phyloP scores from a whole-genome alignment of 805 yeast genomes.

The Lipomyces lipofer region DNA sequence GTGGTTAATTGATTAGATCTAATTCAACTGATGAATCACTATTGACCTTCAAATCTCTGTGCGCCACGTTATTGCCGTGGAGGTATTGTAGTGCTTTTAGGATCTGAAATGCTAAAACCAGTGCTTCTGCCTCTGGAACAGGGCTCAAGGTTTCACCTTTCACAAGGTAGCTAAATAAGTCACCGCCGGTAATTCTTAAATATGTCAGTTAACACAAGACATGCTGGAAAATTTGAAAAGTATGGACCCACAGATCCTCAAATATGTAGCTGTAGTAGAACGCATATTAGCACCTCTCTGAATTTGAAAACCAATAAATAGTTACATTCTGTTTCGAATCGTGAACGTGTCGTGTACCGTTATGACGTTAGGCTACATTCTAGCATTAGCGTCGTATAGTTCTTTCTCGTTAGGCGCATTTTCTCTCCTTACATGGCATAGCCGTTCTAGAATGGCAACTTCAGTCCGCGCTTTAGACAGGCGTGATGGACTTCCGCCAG shows the following conservation, averaged over 20 bases:
- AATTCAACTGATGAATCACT: neutral
- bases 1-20: neutral
- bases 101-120: constrained; percentile 57
- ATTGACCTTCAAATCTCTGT: constrained; percentile 57
- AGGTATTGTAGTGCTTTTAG: constrained; percentile 57
- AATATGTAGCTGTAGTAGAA: constrained; percentile 30
- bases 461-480: constrained; percentile 28
- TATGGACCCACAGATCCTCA: constrained; percentile 32
- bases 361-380: constrained; percentile 27
- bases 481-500: constrained; percentile 12
- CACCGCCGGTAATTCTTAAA: constrained; percentile 51
- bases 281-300: constrained; percentile 1
- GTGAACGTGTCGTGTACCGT: constrained; percentile 22
- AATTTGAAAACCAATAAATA: neutral
- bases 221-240: neutral
- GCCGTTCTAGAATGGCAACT: constrained; percentile 24
- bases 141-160: constrained; percentile 45
- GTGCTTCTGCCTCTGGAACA: constrained; percentile 55
- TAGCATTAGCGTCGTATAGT: neutral
- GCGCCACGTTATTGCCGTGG: constrained; percentile 57
- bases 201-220: neutral
- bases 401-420: neutral
- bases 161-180: constrained; percentile 56
- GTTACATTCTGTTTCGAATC: constrained; percentile 21
- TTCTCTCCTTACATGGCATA: constrained; percentile 21